These are phyloP conservation scores for Pichia phayaonensis DNA, from an alignment of 805 yeast genomes.

Conservation along the genomic window DNA sequence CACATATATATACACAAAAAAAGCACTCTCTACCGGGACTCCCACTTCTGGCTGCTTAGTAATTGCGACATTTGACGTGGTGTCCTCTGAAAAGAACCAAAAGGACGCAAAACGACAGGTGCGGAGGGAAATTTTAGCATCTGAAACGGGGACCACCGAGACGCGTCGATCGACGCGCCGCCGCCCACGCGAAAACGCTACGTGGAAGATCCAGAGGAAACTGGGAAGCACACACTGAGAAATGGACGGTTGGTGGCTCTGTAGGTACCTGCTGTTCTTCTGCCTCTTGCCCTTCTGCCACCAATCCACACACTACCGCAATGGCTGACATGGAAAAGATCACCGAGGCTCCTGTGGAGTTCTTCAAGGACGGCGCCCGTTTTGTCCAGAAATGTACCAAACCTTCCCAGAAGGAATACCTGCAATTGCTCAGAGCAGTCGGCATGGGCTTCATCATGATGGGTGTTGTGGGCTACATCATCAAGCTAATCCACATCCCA, in stretches of 20 bases:
- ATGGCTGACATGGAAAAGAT: conserved; percentile 54
- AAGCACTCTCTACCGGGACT: no score
- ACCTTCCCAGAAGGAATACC: conserved; percentile 84
- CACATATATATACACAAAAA: no score
- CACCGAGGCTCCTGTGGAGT: conserved; percentile 83
- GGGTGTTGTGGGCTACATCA: conserved; percentile 96
- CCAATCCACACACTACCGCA: neutral
- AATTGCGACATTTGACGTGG: no score
- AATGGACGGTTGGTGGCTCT: neutral
- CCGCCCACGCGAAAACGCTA: no score
- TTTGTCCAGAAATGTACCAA: conserved; percentile 89
- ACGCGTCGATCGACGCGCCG: neutral
- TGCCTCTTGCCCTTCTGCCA: neutral
- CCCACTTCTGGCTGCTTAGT: no score
- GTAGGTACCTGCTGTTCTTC: neutral
- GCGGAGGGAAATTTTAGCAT: no score
- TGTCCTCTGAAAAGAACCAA: no score
- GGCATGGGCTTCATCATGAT: conserved; percentile 95
- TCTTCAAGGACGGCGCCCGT: conserved; percentile 83
- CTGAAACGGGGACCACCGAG: no score
- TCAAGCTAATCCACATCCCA: conserved; percentile 91
- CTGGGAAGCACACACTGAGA: no score
- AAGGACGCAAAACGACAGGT: no score
- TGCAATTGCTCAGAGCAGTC: conserved; percentile 86
- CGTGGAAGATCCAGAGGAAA: no score